phyloP scores from a whole-genome alignment of 352 stramenopile species.

The Phytophthora fragariaefolia region DNA sequence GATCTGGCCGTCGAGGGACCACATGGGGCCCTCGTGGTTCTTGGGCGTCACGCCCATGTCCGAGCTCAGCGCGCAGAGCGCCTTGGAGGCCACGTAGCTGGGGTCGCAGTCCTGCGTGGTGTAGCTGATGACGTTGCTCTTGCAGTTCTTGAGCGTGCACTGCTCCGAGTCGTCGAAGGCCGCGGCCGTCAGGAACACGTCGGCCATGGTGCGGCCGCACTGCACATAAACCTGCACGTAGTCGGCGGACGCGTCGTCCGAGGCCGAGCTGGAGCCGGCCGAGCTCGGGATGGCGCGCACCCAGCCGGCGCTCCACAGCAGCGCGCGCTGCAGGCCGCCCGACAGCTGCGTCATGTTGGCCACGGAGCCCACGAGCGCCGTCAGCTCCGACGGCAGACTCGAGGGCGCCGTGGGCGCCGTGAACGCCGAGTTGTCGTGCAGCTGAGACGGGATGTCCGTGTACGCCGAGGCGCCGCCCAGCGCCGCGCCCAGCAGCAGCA shows the following conservation, averaged over 20 bases:
- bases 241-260: constrained; percentile 3
- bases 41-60: constrained; percentile 6
- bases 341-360: constrained; percentile 30
- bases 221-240: constrained; percentile 53
- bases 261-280: neutral
- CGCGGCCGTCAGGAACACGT: constrained; percentile 31
- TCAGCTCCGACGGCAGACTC: constrained; percentile 17
- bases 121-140: constrained; percentile 39
- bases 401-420: constrained; percentile 12
- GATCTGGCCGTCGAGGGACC: constrained; percentile 42
- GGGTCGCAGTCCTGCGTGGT: constrained; percentile 29
- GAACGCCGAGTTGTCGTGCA: constrained; percentile 32
- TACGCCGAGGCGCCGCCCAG: neutral
- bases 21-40: constrained; percentile 27
- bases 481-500: neutral
- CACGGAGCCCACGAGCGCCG: neutral
- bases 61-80: constrained; percentile 35
- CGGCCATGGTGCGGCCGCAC: constrained; percentile 51
- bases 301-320: constrained; percentile 53
- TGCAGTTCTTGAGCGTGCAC: constrained; percentile 41
- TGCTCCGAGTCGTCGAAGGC: constrained; percentile 24
- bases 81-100: constrained; percentile 13
- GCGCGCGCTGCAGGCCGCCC: constrained; percentile 36
- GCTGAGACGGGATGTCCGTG: constrained; percentile 25
- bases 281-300: constrained; percentile 16